Conservation (phyloP, 2,329 filamentous ascomycete genomes). For the Exutisphaerella laricina region DNA sequence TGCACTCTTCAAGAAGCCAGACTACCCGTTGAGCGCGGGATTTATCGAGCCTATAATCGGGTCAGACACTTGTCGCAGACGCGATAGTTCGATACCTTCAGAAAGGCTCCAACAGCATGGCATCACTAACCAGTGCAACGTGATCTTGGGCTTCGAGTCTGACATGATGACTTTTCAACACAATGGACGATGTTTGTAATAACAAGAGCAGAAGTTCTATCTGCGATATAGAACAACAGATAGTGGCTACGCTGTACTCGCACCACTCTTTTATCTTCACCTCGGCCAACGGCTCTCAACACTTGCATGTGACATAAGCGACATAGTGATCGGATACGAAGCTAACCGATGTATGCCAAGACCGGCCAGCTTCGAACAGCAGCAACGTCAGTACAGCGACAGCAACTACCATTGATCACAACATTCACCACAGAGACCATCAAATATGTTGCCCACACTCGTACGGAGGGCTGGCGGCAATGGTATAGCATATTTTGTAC, state of each 20-base stretch:
- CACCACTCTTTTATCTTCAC: too few species aligned
- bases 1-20: constrained; percentile 80
- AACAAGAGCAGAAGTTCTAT: too few species aligned
- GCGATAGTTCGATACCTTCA: background rate
- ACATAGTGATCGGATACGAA: background rate
- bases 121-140: constrained; percentile 55
- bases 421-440: constrained; percentile 6
- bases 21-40: constrained; percentile 78
- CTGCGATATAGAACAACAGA: too few species aligned
- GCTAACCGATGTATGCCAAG: background rate
- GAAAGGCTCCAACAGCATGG: background rate
- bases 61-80: background rate
- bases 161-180: constrained; percentile 18
- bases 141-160: constrained; percentile 48
- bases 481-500: too few species aligned
- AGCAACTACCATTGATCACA: constrained; percentile 3
- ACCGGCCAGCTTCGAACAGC: too few species aligned
- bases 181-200: too few species aligned
- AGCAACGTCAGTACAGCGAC: background rate
- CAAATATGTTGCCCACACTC: constrained; percentile 29
- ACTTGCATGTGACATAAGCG: too few species aligned
- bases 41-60: constrained; percentile 62
- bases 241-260: too few species aligned
- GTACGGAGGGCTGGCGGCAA: constrained; percentile 36
- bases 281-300: too few species aligned